phyloP scores from a whole-genome alignment of 2,329 filamentous ascomycete species.

The Diplodia sapinea region DNA sequence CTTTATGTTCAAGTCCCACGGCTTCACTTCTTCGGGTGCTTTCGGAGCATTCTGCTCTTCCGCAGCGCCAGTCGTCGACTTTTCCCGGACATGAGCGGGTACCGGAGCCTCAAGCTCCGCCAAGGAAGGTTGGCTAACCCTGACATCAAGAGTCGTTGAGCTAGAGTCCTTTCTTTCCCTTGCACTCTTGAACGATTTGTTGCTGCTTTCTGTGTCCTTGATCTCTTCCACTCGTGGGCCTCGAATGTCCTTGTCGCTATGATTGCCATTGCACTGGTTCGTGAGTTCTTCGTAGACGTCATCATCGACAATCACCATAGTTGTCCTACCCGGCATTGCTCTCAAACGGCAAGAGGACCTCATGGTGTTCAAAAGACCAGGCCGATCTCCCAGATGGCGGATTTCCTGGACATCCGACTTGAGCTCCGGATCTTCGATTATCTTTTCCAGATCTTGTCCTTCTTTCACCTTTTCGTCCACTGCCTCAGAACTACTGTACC shows the following conservation, averaged over 20 bases:
- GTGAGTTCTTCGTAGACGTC: constrained; percentile 44
- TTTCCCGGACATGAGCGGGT: constrained; percentile 36
- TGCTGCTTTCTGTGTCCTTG: constrained; percentile 16
- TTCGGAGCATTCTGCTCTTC: background rate
- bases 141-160: background rate
- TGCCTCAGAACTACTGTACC: constrained; percentile 47
- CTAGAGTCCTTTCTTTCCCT: constrained; percentile 20
- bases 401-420: constrained; percentile 24
- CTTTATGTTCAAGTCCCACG: constrained; percentile 34
- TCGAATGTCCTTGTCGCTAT: background rate
- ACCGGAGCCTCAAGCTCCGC: constrained; percentile 40
- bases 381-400: constrained; percentile 25
- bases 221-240: constrained; percentile 1
- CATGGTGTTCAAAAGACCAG: constrained; percentile 35
- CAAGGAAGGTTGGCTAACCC: constrained; percentile 31
- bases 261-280: constrained; percentile 25
- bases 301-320: constrained; percentile 44
- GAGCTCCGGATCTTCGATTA: constrained; percentile 28
- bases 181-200: constrained; percentile 29
- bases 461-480: constrained; percentile 45
- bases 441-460: constrained; percentile 24
- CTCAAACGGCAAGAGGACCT: constrained; percentile 45
- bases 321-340: constrained; percentile 42
- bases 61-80: constrained; percentile 30
- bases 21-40: constrained; percentile 23